Percentiles rank a stretch among this genome's conserved stretches.
phyloP scores from a whole-genome alignment of 768 basidiomycete genomes.

The Leccinum variicolor region DNA sequence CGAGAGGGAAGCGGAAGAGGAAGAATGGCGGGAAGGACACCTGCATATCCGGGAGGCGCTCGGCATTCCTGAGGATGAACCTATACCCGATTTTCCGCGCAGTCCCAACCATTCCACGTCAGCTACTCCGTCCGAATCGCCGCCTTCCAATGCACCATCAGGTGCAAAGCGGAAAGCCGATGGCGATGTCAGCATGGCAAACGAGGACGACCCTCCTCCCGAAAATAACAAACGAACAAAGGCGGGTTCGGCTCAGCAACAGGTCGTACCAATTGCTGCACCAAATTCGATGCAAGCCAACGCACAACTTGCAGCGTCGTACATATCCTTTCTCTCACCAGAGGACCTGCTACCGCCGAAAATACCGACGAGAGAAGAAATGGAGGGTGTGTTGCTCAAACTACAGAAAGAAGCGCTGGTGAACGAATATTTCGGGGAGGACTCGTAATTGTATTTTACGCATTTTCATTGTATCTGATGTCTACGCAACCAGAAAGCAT shows the following conservation, averaged over 20 bases:
- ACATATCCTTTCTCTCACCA: constrained; percentile 71
- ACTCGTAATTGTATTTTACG: constrained; percentile 21
- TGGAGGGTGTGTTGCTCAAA: constrained; percentile 72
- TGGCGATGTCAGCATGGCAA: constrained; percentile 35
- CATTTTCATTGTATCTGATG: constrained; percentile 8
- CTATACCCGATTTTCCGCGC: constrained; percentile 50
- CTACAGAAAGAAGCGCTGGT: constrained; percentile 79
- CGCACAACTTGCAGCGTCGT: constrained; percentile 60
- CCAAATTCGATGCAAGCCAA: constrained; percentile 24
- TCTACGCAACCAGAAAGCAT: not conserved
- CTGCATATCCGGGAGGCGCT: constrained; percentile 51
- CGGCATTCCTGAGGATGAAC: constrained; percentile 47
- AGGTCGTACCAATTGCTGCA: not conserved
- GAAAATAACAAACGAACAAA: constrained; percentile 33
- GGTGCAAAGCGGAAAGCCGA: constrained; percentile 57
- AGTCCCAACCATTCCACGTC: constrained; percentile 7
- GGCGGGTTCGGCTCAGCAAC: constrained; percentile 10
- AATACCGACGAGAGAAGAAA: constrained; percentile 71
- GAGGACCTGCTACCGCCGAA: constrained; percentile 73
- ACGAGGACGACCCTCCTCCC: constrained; percentile 24
- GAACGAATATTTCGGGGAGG: constrained; percentile 72
- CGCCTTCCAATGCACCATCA: constrained; percentile 15
- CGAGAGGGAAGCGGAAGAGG: constrained; percentile 69
- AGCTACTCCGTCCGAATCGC: constrained; percentile 17
- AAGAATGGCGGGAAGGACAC: constrained; percentile 68